Evolutionary conservation across 192 early-diverging fungal genomes (phyloP), one percentile per base, ranked within the genome.

Genomic region (Diversispora epigaea): DNA sequence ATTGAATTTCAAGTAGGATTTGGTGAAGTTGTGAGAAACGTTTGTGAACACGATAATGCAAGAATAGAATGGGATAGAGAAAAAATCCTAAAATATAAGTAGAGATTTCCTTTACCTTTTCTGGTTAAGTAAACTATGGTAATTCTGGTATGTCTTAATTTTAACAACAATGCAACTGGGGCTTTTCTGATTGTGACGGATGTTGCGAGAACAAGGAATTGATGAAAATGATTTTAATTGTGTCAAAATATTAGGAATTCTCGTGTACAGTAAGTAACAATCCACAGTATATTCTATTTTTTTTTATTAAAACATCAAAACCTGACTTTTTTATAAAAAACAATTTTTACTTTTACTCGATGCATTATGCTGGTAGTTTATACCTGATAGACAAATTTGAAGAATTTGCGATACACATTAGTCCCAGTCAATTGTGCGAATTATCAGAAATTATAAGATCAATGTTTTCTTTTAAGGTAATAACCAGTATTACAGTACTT

Each of bases 31-130:
- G 45, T 67, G 46, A 44, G n/a, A 4, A 67, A 67, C 14, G n/a
- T n/a, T 12, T 67, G 65, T n/a, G 44, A 67, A 49, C 45, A 50
- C 46, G n/a, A 67, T 7, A 44, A 45, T 25, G 65, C 65, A 67
- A 67, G 39, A 50, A 67, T 67, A n/a, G n/a, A 49, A 0, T 0
- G 12, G 4, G 17, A 67, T 12, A 67, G 65, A 49, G n/a, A n/a
- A 67, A 67, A 67, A 0, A 46, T 67, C 46, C 65, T 67, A 46
- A 50, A 67, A 49, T 50, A 44, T 50, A 45, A 67, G 22, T 67
- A 67, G 22, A n/a, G 19, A 15, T 22, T 67, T 67, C n/a, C 25
- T 14, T 67, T 67, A 67, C 25, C 46, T 67, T 67, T 66, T 67
- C 39, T 67, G 43, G 43, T 44, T 67, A 49, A 67, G 15, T 49